Base-by-base conservation (phyloP, 2,329 filamentous ascomycete species). In the Sporothrix schenckii region DNA sequence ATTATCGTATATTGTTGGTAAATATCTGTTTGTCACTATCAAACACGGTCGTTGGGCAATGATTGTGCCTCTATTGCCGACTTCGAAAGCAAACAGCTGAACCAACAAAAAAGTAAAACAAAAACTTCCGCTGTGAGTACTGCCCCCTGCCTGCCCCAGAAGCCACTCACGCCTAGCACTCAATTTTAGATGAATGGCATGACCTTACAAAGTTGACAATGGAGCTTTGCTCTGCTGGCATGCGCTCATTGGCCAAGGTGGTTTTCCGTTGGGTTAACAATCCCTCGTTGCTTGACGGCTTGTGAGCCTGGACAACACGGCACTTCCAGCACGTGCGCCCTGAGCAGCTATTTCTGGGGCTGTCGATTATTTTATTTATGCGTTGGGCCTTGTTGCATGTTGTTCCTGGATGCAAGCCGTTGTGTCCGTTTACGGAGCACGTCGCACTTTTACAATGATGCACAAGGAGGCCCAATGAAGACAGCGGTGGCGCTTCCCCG, bases 211-310 rank as follows among this genome's bases (percentile, higher is more conserved):
- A 34, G 52, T 44, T 19, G 4, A n/a, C 21, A 47, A 39, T 54
- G 50, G 50, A 68, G 41, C 66, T 34, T 39, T 68, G 66, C 66
- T 39, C 24, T 50, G 66, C 66, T 68, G 66, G 66, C 66, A 68
- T n/a, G 11, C 14, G 27, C 53, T 39, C 41, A 68, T 68, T 68
- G 66, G 66, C 66, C 41, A 49, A 60, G 39, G n/a, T 10, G 4
- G 16, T 1, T 39, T 34, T 75, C 74, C 50, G 54, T 54, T 67
- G 39, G 66, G 19, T 19, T 16, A 14, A 27, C 3, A 16, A 13
- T 7, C n/a, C 65, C 34, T 16, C 16, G 24, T 47, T 49, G 1
- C 27, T 24, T 14, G 5, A 21, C 16, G 21, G 21, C 41, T 27
- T 30, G 19, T 53, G n/a, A 24, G 13, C 34, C 65, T 67, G n/a